Evolutionary conservation across 441 rosid genomes (phyloP), one percentile per base, ranked within the genome.

Genomic region (Euphorbia neoarborescens): DNA sequence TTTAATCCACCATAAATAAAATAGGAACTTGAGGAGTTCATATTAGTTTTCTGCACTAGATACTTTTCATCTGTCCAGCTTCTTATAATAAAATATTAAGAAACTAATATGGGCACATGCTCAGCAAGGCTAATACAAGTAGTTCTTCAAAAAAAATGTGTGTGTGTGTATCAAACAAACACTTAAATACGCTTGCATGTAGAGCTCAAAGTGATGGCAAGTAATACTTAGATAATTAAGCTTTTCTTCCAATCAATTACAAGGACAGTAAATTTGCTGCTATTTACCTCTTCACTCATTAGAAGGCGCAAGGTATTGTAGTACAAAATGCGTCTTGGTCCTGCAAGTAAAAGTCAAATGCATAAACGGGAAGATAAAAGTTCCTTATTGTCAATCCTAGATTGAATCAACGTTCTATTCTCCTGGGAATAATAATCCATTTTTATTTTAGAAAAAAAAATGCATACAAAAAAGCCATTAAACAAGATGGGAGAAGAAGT

Each of bases 251-350:
- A 59, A 69, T 51, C 34, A 57, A 30, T n/a, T 42, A 44, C 6
- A 7, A 57, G 7, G 9, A 22, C 37, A 37, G 20, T 59, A 71
- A 15, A 30, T 25, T 25, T 9, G 44, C 84, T n/a, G n/a, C n/a
- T n/a, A n/a, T n/a, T 81, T 40, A 87, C 97, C 94, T 87, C 96
- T 84, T 91, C 96, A 14, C 87, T 88, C 64, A 59, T 48, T 44
- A 91, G 76, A 78, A 83, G 77, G 5, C 84, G 94, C 81, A 85
- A 2, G 40, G 90, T 78, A 64, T 69, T 90, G 88, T 84, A 82
- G 78, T 88, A 89, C 71, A 91, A 69, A 76, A 85, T 77, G 58
- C 81, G 84, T 80, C 98, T 88, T 5, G 97, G 91, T 79, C 85
- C 98, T 93, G 86, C 80, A 75, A 53, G 19, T 51, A 64, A 34